phyloP scores from a whole-genome alignment of 441 rosid genomes.

The Corymbia citriodora region DNA sequence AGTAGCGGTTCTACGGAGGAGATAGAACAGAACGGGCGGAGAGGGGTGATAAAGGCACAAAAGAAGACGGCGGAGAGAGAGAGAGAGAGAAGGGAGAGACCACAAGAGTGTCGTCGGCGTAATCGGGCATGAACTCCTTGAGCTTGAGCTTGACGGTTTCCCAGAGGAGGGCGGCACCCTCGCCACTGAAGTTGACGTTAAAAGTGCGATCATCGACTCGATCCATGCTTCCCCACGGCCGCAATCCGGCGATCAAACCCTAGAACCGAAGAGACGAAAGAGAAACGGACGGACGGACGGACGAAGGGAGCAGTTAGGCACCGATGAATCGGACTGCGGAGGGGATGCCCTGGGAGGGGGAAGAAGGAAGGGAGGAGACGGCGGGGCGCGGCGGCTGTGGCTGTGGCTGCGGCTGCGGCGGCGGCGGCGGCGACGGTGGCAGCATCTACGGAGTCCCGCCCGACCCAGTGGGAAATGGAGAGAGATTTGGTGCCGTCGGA shows the following conservation, averaged over 20 bases:
- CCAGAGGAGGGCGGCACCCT: constrained; percentile 69
- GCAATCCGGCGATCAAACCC: constrained; percentile 4
- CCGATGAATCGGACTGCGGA: background rate
- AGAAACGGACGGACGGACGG: background rate
- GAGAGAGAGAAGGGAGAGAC: constrained; percentile 24
- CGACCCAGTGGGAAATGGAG: background rate
- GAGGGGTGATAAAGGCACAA: background rate
- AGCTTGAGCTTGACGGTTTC: constrained; percentile 64
- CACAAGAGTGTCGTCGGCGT: constrained; percentile 98
- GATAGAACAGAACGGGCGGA: background rate
- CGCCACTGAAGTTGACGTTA: constrained; percentile 55
- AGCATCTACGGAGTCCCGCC: background rate
- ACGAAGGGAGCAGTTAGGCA: background rate
- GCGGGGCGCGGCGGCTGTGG: background rate
- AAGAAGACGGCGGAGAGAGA: background rate
- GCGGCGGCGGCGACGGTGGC: background rate
- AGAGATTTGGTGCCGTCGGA: background rate
- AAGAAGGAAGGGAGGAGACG: background rate
- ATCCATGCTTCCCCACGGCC: constrained; percentile 42
- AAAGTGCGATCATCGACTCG: constrained; percentile 68
- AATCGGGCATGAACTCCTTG: constrained; percentile 94
- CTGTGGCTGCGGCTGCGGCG: background rate
- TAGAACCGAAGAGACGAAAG: constrained; percentile 18
- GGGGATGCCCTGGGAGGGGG: background rate
- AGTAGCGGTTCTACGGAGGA: background rate